A percentile compares a stretch with the other conserved stretches of the same genome.
These are phyloP conservation scores for Mucor sp. DNA, from an alignment of 371 early-diverging fungal species.

Conservation along the genomic window DNA sequence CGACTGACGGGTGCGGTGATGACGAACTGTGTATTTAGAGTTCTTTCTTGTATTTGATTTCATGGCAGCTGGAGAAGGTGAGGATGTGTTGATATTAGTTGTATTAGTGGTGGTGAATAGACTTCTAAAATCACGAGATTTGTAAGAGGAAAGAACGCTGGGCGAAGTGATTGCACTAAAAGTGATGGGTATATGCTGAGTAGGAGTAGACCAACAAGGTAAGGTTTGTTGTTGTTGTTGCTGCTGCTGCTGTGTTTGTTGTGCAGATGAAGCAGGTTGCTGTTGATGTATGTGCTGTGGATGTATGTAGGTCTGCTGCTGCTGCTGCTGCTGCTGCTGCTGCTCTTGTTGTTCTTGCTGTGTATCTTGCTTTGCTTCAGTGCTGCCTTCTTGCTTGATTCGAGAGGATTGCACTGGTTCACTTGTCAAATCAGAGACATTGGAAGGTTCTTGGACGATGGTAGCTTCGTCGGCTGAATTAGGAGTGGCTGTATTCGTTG, in stretches of 20 bases:
- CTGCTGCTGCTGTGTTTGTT: conserved; percentile 3
- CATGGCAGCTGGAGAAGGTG: neutral
- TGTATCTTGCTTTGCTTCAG: neutral
- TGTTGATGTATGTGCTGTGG: conserved; percentile 18
- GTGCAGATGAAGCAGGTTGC: conserved; percentile 15
- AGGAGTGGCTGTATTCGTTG: neutral
- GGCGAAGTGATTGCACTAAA: conserved; percentile 34
- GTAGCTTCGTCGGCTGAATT: neutral
- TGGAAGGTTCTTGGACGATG: neutral
- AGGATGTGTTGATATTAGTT: neutral
- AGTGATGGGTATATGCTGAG: conserved; percentile 5
- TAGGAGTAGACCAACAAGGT: conserved; percentile 6
- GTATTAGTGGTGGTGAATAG: neutral
- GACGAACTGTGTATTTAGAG: conserved; percentile 31
- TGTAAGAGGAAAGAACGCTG: neutral
- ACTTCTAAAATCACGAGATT: conserved; percentile 3
- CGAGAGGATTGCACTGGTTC: neutral
- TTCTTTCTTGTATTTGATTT: conserved; percentile 28
- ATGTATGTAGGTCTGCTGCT: conserved; percentile 1
- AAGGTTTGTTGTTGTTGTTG: conserved; percentile 27
- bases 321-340: conserved; percentile 29
- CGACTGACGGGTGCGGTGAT: conserved; percentile 4
- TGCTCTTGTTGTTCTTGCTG: neutral
- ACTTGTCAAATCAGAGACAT: neutral
- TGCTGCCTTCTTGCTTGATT: neutral